Base-by-base conservation (phyloP, 2,329 filamentous ascomycete genomes). In the Epichloe bromicola region DNA sequence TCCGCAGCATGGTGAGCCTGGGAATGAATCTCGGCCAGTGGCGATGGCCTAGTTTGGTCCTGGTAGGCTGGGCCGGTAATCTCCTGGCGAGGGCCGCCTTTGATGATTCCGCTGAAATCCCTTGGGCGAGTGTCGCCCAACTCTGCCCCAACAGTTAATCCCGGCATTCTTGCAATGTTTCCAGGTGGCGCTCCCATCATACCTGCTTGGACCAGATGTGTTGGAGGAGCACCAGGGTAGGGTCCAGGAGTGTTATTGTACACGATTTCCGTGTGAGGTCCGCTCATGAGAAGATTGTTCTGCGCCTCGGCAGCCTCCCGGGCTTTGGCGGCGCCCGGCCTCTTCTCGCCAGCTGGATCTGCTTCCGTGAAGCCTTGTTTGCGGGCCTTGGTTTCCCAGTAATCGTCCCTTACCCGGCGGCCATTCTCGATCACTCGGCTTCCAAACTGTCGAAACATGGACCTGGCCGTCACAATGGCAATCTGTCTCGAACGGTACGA, bases 311-410 rank as follows among this genome's bases (percentile, higher is more conserved):
- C 84, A 42, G 86, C 85, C 70, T 95, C 88, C 62, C 91, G 79
- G 54, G 86, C 86, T 71, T 94, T 95, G 53, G 88, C 83, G 39
- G 87, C 90, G 50, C 93, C 93, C 5, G 93, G 93, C 56, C 93
- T 79, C 74, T 98, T 97, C 70, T 98, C 93, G 40, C 93, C 93
- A 4, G 93, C 93, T 48, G 90, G 76, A 67, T 98, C 93, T 56
- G 94, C 89, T 66, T 98, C 93, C 1, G 93, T 98, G 64, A 98
- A 98, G 11, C 93, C 93, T 68, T 98, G 93, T 69, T 97, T 98
- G 46, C 86, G 79, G 7, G 93, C 93, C 69, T 97, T 97, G 63
- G 85, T 87, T 68, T 97, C 93, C 93, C 93, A 98, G 69, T 98
- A 98, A 65, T 98, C 93, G 68, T 98, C 93, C 47, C 93, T 84